Conservation (phyloP, 345 rosid genomes). For the Aurinia saxatilis region DNA sequence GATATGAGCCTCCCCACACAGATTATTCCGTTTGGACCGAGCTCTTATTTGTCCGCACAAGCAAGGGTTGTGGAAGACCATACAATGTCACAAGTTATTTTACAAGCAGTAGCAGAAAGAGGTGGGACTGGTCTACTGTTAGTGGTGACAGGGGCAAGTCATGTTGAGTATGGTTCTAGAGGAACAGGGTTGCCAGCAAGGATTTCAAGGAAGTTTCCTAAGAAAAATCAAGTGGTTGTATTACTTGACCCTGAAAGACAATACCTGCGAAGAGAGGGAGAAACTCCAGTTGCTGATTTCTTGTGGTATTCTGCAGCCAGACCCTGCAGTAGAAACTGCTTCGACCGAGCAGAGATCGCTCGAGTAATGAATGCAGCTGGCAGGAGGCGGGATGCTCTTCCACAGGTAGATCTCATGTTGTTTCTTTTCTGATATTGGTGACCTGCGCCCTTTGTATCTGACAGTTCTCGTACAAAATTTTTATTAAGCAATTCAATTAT, state of each 20-base stretch:
- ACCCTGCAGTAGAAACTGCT: slow-evolving; percentile 91
- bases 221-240: slow-evolving; percentile 78
- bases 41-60: slow-evolving; percentile 84
- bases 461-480: too few species aligned
- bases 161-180: slow-evolving; percentile 70
- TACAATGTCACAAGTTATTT: slow-evolving; percentile 68
- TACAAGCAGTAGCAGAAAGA: slow-evolving; percentile 45
- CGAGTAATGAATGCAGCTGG: slow-evolving; percentile 99
- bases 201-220: slow-evolving; percentile 75
- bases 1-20: slow-evolving; percentile 48
- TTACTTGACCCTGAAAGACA: slow-evolving; percentile 92
- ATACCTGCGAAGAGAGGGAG: slow-evolving; percentile 75
- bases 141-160: slow-evolving; percentile 83
- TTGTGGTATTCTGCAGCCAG: slow-evolving; percentile 96
- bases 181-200: slow-evolving; percentile 90
- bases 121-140: slow-evolving; percentile 65
- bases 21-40: slow-evolving; percentile 70
- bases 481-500: slow-evolving; percentile 20
- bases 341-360: slow-evolving; percentile 97
- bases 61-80: slow-evolving; percentile 87
- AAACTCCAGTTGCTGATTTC: slow-evolving; percentile 85
- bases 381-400: slow-evolving; percentile 78
- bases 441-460: slow-evolving; percentile 4
- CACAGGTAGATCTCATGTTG: slow-evolving; percentile 49
- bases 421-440: slow-evolving; percentile 1